phyloP scores from a whole-genome alignment of 306 rosid genomes.

The Lablab purpureus region DNA sequence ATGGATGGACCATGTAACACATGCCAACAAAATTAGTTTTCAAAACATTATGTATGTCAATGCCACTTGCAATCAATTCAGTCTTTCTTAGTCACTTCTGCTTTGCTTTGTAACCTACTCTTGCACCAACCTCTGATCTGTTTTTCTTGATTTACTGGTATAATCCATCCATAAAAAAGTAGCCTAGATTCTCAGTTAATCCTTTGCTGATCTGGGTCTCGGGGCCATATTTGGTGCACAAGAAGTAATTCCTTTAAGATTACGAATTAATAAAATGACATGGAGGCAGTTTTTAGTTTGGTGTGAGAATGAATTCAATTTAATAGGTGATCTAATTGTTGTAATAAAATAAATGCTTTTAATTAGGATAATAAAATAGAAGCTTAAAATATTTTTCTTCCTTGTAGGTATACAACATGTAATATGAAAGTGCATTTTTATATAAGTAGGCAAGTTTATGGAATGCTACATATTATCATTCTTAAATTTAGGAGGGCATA shows the following conservation, averaged over 20 bases:
- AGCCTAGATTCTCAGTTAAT: constrained; percentile 2
- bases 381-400: background rate
- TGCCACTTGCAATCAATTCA: background rate
- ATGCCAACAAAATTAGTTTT: background rate
- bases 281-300: background rate
- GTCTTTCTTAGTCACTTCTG: background rate
- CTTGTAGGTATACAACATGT: background rate
- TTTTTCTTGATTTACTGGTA: constrained; percentile 8
- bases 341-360: constrained; percentile 1
- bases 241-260: constrained; percentile 9
- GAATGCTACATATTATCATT: background rate
- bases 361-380: background rate
- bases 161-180: background rate
- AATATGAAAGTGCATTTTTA: background rate
- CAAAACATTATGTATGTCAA: background rate
- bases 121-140: background rate
- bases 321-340: background rate
- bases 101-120: background rate
- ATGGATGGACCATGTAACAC: background rate
- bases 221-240: background rate
- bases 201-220: background rate
- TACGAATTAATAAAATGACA: background rate
- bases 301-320: constrained; percentile 6
- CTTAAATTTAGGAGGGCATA: background rate
- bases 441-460: background rate